phyloP scores from a whole-genome alignment of 768 basidiomycete genomes.

The Naematelia aurantialba region DNA sequence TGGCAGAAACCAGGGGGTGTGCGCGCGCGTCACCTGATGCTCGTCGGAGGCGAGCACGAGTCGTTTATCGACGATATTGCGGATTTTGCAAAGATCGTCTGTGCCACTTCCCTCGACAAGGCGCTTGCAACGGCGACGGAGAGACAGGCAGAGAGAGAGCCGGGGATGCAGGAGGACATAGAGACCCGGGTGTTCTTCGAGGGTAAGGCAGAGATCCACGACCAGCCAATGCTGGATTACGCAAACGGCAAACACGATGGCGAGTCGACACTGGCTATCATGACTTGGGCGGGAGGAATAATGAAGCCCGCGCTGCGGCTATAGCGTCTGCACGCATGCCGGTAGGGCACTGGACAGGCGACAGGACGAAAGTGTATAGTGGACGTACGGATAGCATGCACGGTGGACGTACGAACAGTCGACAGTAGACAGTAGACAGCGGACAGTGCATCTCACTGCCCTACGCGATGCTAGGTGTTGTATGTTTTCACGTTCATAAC shows the following conservation, averaged over 20 bases:
- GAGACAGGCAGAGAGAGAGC: no score
- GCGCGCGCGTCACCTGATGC: background rate
- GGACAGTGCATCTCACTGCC: no score
- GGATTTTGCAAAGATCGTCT: background rate
- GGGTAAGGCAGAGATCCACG: background rate
- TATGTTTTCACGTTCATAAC: no score
- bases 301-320: background rate
- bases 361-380: no score
- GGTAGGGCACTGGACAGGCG: no score
- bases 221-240: background rate
- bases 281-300: background rate
- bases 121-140: no score
- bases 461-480: no score
- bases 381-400: no score
- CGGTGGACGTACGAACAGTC: no score
- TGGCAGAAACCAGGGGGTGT: background rate
- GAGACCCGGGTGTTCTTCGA: background rate
- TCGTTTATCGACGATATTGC: background rate
- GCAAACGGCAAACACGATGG: background rate
- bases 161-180: background rate
- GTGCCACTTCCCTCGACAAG: background rate
- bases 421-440: no score
- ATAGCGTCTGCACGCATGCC: no score
- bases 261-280: background rate
- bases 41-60: background rate